Evolutionary conservation across 1,284 basidiomycete genomes (phyloP), one percentile per base, ranked within the genome.

Genomic region (Albatrellus sp.): DNA sequence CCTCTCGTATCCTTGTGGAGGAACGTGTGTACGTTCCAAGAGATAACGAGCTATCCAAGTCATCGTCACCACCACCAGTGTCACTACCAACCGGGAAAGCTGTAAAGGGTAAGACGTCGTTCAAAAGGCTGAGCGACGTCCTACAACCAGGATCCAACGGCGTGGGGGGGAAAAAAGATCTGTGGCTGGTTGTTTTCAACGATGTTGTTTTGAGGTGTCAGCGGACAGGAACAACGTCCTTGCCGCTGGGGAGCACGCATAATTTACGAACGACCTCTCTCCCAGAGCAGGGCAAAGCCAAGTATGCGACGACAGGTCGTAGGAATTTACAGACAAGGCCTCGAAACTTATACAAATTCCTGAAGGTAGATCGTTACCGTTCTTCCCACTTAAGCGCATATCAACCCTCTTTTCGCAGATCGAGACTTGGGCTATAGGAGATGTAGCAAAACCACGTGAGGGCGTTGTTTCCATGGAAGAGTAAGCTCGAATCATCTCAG

Each of bases 121-220:
- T 90, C 66, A 84, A 83, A 56, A 77, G 89, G 9, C 64, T 94
- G 35, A 90, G 85, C 55, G 90, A 93, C 54, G 85, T 83, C 14
- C 67, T 89, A 19, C 69, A 75, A 43, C 55, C 65, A 0, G 64
- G 67, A 12, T 67, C 52, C 55, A 70, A 63, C 45, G 75, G 75
- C 11, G 60, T 83, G 17, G 79, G 81, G 28, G 75, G 81, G 34
- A 83, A 83, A 67, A 84, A 83, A 57, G 93, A 98, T 54, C 58
- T 92, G 42, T 98, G 94, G 94, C 70, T 94, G 44, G 87, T 98
- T 0, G 76, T 81, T 11, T 98, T 98, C 67, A 92, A 92, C 45
- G 94, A 98, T 59, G 93, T 98, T 38, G 84, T 92, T 10, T 66
- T 98, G 37, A 75, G 90, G 42, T 98, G 93, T 60, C 90, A 93